Base-by-base conservation (phyloP, 2,329 filamentous ascomycete species). In the Trichoderma arundinaceum region DNA sequence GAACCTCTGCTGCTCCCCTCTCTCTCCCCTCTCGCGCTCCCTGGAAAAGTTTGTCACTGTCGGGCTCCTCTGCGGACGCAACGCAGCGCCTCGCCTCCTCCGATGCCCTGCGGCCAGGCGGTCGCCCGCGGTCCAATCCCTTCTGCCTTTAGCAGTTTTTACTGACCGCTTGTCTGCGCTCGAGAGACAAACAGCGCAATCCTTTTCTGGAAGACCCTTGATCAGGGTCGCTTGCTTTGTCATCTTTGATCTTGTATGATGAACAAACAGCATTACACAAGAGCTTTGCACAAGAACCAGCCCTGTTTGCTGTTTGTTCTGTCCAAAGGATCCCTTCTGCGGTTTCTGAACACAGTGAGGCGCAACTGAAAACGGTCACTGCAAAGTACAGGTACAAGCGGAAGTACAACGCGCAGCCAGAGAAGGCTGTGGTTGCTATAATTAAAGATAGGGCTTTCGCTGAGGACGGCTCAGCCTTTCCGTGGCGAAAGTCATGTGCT, bases 111-210 rank as follows among this genome's bases (percentile, higher is more conserved):
- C 22, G 22, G 22, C 22, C 22, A 28, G 22, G 22, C 22, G 22
- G 22, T 28, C 22, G 22, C 22, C 52, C 35, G 59, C 59, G 22
- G 17, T 17, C 33, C 41, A 33, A 58, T 46, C 54, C 54, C 19
- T 44, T 49, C 33, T 48, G 51, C 57, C 7, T 48, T 28, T 43
- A 35, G 13, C 41, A 32, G 8, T 39, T 13, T 13, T 56, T 13
- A 39, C 63, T 66, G 64, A 66, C 64, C 64, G 64, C 64, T 49
- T 66, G 28, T 66, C 64, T 54, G 51, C n/a, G 33, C 51, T 43
- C 28, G 32, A 48, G 58, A 43, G 35, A 49, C 33, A 61, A 61
- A 52, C 58, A 52, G 38, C 58, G 46, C 48, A 52, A 13, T 51
- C 58, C 38, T 19, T 52, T 52, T 52, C 38, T 44, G 48, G 48